These are phyloP conservation scores for Gautieria morchelliformis DNA, from an alignment of 768 basidiomycete species.

Conservation along the genomic window DNA sequence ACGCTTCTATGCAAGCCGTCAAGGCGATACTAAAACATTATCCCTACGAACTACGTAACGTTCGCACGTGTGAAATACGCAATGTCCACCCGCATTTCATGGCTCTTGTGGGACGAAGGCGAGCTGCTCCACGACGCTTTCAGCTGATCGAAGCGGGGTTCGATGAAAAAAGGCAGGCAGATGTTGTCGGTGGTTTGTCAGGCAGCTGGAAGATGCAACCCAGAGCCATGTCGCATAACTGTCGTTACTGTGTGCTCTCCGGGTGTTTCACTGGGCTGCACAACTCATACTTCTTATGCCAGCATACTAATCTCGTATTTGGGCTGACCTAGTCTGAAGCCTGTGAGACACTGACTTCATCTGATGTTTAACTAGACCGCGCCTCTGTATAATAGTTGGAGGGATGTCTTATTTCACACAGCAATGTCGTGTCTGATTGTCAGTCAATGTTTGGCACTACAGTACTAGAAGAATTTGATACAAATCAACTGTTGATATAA, in stretches of 20 bases:
- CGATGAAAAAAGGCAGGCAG: constrained; percentile 73
- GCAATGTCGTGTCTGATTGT: constrained; percentile 78
- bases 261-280: neutral
- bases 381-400: constrained; percentile 89
- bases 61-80: too few relatives aligned
- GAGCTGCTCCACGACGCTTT: constrained; percentile 86
- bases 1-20: constrained; percentile 68
- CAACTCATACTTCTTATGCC: constrained; percentile 14
- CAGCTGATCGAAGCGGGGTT: constrained; percentile 88
- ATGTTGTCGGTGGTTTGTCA: constrained; percentile 81
- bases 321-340: constrained; percentile 8
- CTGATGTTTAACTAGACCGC: constrained; percentile 51
- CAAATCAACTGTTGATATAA: too few relatives aligned
- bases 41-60: constrained; percentile 77
- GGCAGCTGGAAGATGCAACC: constrained; percentile 99
- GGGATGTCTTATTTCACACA: constrained; percentile 73
- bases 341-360: neutral
- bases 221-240: constrained; percentile 94
- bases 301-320: constrained; percentile 87
- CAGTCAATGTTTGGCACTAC: too few relatives aligned
- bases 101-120: too few relatives aligned
- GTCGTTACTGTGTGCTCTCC: constrained; percentile 48
- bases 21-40: constrained; percentile 78
- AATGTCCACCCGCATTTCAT: too few relatives aligned
- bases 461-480: too few relatives aligned